Evolutionary conservation across 768 basidiomycete genomes (phyloP).

Genomic region (Lyophyllum atratum): DNA sequence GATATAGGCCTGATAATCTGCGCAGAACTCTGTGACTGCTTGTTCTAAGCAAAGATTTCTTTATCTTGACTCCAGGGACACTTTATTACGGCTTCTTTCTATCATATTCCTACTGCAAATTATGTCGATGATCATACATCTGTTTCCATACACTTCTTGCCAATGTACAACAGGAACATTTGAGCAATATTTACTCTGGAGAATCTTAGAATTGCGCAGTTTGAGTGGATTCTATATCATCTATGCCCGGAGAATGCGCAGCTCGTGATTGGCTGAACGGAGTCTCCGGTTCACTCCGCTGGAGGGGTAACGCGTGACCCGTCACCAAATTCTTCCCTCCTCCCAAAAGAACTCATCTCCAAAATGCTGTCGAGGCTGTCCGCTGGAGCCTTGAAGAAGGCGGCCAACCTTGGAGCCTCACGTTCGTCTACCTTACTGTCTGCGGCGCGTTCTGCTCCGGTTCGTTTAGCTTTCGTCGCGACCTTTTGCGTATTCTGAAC

Average conservation of each 20-base stretch:
- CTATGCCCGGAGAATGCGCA: constrained; percentile 24
- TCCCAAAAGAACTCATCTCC: constrained; percentile 45
- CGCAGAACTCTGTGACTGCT: constrained; percentile 74
- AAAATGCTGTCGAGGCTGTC: constrained; percentile 87
- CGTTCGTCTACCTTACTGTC: constrained; percentile 43
- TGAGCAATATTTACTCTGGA: not conserved
- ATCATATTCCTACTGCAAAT: constrained; percentile 4
- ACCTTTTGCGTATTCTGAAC: constrained; percentile 17
- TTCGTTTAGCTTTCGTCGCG: constrained; percentile 32
- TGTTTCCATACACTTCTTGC: not conserved
- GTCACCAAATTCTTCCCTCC: constrained; percentile 37
- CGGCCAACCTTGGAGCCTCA: constrained; percentile 45
- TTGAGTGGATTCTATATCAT: not conserved
- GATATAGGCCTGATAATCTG: constrained; percentile 3
- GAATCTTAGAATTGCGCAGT: too few relatives aligned
- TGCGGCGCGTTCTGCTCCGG: constrained; percentile 50
- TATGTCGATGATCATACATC: not conserved
- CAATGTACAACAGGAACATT: not conserved
- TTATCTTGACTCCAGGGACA: not conserved
- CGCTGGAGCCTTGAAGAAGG: constrained; percentile 68
- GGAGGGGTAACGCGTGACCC: constrained; percentile 46
- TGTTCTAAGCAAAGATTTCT: constrained; percentile 43
- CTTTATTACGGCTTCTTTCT: constrained; percentile 3
- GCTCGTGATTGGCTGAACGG: constrained; percentile 32
- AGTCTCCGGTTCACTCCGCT: constrained; percentile 54